These are phyloP conservation scores for Zygnema cylindricum DNA, from an alignment of 139 green algal genomes.

Conservation along the genomic window DNA sequence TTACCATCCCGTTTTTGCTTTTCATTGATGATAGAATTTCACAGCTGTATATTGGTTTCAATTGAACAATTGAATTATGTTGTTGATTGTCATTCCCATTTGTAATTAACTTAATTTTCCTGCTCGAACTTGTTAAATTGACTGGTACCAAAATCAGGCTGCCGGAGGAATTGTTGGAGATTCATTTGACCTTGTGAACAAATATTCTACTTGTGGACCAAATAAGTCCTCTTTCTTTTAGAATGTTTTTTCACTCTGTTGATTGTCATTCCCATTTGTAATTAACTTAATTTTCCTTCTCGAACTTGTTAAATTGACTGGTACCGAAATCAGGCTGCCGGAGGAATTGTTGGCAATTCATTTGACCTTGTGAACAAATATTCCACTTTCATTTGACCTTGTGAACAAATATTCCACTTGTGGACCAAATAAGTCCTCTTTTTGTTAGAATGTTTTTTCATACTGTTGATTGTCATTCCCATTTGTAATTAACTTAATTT, in stretches of 20 bases:
- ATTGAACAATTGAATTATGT: too few species aligned
- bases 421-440: background rate
- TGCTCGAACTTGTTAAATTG: background rate
- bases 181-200: background rate
- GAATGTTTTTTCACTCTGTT: too few species aligned
- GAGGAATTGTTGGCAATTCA: background rate
- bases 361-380: background rate
- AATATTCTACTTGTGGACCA: background rate
- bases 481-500: background rate
- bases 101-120: background rate
- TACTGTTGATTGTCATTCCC: background rate
- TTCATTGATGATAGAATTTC: too few species aligned
- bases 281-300: background rate
- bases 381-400: too few species aligned
- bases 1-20: too few species aligned
- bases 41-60: too few species aligned
- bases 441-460: too few species aligned
- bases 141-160: background rate
- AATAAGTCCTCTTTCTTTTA: background rate
- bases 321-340: background rate
- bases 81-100: background rate
- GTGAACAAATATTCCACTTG: too few species aligned
- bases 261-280: background rate
- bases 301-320: background rate
- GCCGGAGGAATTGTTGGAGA: background rate